Base-by-base conservation (phyloP, 1,139 yeast species). In the Hyphopichia buzzinii region DNA sequence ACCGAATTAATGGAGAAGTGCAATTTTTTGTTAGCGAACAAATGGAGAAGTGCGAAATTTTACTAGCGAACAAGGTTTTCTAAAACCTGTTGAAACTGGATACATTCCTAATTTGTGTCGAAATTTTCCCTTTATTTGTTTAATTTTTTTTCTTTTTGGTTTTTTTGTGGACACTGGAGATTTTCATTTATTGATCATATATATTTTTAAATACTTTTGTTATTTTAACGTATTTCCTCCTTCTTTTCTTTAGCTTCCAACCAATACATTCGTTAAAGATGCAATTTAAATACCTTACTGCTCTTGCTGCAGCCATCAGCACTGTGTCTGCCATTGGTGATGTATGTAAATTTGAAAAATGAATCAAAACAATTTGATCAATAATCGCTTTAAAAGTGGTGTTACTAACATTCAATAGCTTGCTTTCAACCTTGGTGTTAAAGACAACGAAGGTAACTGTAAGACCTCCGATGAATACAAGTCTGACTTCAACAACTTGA, bases 371-470 rank as follows among this genome's bases (percentile, higher is more conserved):
- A 23, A 13, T n/a, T 15, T 26, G 24, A 6, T 13, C n/a, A 17
- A 24, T 21, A 15, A 13, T 13, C 10, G 3, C 27, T 15, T 15
- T 15, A 3, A 10, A 27, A 7, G 30, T 31, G 8, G 8, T 31
- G 8, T 3, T 31, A 24, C 17, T 13, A n/a, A 3, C 25, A n/a
- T 29, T 33, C 13, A 3, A 8, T 50, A 67, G 74, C 67, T 71
- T 46, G 92, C 86, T 46, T 84, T 87, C 74, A 83, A 86, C 75
- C 68, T 86, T 46, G 96, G 96, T 65, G 94, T 83, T 49, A 67
- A 84, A 62, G 79, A 79, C 55, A 64, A 73, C 53, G 64, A 69
- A 34, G 90, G 90, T 46, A 64, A 75, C 55, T 87, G 95, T 74
- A 89, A 88, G 65, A 53, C 75, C 37, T 69, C 84, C 34, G 58